Conservation (phyloP, 371 early-diverging fungal genomes). For the Mortierella sp. region DNA sequence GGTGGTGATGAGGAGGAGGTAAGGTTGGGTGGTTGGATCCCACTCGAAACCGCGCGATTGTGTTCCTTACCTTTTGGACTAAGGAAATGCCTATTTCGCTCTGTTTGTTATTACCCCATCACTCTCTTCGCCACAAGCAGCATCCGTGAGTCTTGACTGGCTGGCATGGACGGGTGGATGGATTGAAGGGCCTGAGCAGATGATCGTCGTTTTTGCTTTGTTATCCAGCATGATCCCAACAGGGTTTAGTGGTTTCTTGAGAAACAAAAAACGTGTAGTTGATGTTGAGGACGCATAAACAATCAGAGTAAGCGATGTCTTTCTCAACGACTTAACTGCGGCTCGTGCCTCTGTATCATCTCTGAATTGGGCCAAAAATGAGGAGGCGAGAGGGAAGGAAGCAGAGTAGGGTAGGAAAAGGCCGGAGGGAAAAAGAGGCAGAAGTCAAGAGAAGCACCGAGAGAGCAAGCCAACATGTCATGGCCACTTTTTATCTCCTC, state of each 20-base stretch:
- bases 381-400: background rate
- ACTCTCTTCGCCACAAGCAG: background rate
- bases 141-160: background rate
- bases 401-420: background rate
- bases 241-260: background rate
- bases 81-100: no score
- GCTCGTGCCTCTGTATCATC: background rate
- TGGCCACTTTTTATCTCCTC: background rate
- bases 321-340: background rate
- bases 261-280: conserved; percentile 6
- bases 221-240: background rate
- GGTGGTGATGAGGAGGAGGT: no score
- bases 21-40: no score
- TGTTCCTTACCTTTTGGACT: no score
- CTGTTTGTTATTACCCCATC: background rate
- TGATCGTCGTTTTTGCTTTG: background rate
- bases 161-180: no score
- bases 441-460: background rate
- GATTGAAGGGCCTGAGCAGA: background rate
- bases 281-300: background rate
- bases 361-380: background rate
- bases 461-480: background rate
- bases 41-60: no score
- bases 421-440: background rate
- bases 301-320: no score